phyloP scores from a whole-genome alignment of 2,329 filamentous ascomycete genomes.

The Ceratocystis huliohia region DNA sequence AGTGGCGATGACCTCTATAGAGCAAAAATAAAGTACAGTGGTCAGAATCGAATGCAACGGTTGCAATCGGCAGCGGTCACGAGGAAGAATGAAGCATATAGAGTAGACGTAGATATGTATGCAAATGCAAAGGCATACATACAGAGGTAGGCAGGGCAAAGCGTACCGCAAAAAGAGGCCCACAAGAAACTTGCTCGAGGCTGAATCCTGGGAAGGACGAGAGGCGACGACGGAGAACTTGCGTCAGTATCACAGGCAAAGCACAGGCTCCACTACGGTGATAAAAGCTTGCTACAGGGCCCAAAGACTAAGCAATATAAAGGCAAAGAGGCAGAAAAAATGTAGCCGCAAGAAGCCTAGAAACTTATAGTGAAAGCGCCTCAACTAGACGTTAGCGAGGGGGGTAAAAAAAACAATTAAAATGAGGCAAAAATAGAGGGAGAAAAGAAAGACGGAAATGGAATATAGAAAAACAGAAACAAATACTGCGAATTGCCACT shows the following conservation, averaged over 20 bases:
- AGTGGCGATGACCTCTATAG: neutral
- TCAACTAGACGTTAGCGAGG: neutral
- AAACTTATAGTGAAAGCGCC: neutral
- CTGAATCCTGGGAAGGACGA: neutral
- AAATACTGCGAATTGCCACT: neutral
- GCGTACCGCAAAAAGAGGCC: neutral
- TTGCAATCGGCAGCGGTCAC: neutral
- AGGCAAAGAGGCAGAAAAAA: neutral
- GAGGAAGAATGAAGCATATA: neutral
- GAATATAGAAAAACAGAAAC: neutral
- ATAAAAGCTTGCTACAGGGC: conserved; percentile 1
- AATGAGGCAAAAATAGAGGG: neutral
- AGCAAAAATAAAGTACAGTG: neutral
- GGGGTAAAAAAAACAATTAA: neutral
- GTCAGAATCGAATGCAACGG: neutral
- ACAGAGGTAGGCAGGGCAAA: neutral
- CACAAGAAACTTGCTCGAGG: conserved; percentile 3
- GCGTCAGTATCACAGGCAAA: neutral
- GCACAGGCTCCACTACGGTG: conserved; percentile 7
- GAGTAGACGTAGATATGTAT: neutral
- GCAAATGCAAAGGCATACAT: neutral
- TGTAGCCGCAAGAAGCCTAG: neutral
- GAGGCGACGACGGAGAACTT: neutral
- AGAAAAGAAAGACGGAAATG: neutral
- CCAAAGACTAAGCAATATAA: neutral